Evolutionary conservation across 2,329 filamentous ascomycete genomes (phyloP).

Genomic region (Aspergillus clavatus): DNA sequence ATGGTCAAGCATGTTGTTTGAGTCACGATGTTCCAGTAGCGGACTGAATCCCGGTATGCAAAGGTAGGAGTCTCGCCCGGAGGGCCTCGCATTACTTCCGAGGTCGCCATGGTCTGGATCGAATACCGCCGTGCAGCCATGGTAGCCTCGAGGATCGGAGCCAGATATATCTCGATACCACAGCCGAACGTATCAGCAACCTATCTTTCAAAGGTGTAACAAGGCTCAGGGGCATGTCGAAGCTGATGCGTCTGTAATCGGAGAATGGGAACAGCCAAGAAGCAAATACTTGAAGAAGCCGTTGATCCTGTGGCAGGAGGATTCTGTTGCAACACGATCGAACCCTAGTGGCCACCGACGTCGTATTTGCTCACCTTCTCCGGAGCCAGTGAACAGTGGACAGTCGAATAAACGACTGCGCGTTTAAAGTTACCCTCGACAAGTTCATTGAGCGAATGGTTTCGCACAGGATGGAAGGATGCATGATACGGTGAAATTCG

Average conservation of each 20-base stretch:
- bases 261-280: too few species aligned
- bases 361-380: too few species aligned
- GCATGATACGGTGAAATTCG: not conserved
- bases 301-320: too few species aligned
- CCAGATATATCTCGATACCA: not conserved
- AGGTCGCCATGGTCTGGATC: not conserved
- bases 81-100: not conserved
- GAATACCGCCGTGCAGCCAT: not conserved
- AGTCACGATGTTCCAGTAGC: constrained; percentile 15
- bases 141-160: not conserved
- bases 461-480: not conserved
- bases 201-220: not conserved
- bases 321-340: too few species aligned
- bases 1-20: constrained; percentile 15
- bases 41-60: constrained; percentile 11
- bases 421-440: not conserved
- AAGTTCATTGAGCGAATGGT: not conserved
- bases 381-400: too few species aligned
- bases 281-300: too few species aligned
- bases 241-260: too few species aligned
- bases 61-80: not conserved
- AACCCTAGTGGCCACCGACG: too few species aligned
- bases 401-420: too few species aligned
- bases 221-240: not conserved
- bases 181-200: not conserved